Percentiles rank a stretch among this genome's conserved stretches.
phyloP scores from a whole-genome alignment of 768 basidiomycete species.

The Lyophyllum shimeji region DNA sequence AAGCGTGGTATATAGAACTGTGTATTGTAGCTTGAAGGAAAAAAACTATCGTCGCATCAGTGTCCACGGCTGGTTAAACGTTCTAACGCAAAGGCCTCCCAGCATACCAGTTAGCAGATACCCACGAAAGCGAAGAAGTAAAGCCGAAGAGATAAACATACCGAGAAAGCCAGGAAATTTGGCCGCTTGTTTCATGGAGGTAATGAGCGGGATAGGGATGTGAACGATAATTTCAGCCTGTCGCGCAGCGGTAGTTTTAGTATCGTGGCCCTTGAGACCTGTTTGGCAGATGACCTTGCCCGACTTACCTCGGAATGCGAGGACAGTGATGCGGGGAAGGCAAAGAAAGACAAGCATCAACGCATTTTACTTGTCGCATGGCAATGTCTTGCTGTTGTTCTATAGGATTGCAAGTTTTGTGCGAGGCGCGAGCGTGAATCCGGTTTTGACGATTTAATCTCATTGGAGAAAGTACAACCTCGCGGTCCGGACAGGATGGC shows the following conservation, averaged over 20 bases:
- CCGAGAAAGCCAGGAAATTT: background rate
- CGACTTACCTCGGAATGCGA: background rate
- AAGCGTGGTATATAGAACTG: background rate
- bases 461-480: slow-evolving; percentile 1
- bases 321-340: slow-evolving; percentile 4
- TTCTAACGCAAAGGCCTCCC: background rate
- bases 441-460: background rate
- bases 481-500: slow-evolving; percentile 4
- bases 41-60: background rate
- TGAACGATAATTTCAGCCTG: background rate
- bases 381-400: background rate
- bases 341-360: no score
- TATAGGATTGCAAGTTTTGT: background rate
- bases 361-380: background rate
- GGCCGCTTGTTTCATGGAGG: slow-evolving; percentile 1
- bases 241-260: slow-evolving; percentile 3
- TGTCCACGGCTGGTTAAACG: background rate
- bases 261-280: background rate
- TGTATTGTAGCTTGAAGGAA: background rate
- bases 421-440: background rate
- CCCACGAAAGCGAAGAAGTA: background rate
- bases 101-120: background rate
- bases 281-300: background rate
- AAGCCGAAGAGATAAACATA: background rate
- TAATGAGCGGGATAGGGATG: slow-evolving; percentile 5